Evolutionary conservation across 495 filamentous ascomycete genomes (phyloP), one percentile per base, ranked within the genome.

Genomic region (Penicillium silybi): DNA sequence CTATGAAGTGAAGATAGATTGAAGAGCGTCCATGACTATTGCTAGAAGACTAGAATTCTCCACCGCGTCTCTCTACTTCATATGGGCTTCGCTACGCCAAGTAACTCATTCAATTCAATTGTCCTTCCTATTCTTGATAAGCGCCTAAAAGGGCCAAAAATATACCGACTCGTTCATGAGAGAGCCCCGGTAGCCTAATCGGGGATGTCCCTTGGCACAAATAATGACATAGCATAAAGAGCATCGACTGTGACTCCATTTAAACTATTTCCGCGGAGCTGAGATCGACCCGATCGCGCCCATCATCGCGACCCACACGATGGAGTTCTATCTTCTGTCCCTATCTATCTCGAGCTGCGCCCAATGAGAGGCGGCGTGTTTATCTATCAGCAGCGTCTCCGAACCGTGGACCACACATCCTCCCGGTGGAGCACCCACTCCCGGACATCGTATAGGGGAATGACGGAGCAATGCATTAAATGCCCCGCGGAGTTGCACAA

Each of bases 251-350:
- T 23, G 11, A 40, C 32, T 25, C 40, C 49, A 46, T 39, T 52
- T 58, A 45, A 61, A 48, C 18, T 63, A 63, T 61, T 52, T 64
- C 61, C 61, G 61, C 61, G 61, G 61, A 62, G 50, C 9, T 53
- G 22, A 46, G 49, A 59, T 53, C 40, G 43, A 56, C 40, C 29
- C 41, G 29, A 42, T 22, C 3, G 26, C 22, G 8, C 2, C 22
- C 43, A 45, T 8, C 2, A 34, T 20, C 19, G 2, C 17, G 40
- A 41, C 39, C 58, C 50, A 55, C 59, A 29, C 17, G 23, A 41
- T 8, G 22, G 18, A 41, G 17, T n/a, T 37, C n/a, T n/a, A 23
- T n/a, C 22, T 44, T 40, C 38, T 19, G 40, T 54, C 16, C 26
- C 54, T 61, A 61, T 64, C 58, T 61, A 61, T 64, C 58, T 46